phyloP scores from a whole-genome alignment of 1,284 basidiomycete genomes.

The Rhodotorula sp. region DNA sequence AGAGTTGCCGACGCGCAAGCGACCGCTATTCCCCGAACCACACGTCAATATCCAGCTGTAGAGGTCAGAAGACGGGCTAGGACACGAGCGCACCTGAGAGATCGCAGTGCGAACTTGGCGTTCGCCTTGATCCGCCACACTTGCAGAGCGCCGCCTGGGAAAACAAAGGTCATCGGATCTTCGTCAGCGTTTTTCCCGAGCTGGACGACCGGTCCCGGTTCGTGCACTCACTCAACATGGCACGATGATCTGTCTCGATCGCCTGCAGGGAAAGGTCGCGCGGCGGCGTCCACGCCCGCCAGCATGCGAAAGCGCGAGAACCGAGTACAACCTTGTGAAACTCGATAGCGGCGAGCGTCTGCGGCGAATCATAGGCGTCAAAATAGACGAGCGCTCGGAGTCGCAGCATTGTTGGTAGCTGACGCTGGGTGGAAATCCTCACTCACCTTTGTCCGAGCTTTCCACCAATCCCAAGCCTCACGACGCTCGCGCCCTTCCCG shows the following conservation, averaged over 20 bases:
- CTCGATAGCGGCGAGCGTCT: constrained; percentile 23
- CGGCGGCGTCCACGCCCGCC: constrained; percentile 20
- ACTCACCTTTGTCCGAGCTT: constrained; percentile 18
- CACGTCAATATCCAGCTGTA: not conserved
- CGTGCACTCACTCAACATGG: not conserved
- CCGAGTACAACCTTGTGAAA: constrained; percentile 8
- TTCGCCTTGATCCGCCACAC: constrained; percentile 29
- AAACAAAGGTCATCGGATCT: not conserved
- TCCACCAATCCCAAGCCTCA: constrained; percentile 13
- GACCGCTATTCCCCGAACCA: not conserved
- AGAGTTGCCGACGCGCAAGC: constrained; percentile 1
- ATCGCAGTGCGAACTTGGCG: constrained; percentile 9
- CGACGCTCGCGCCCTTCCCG: not conserved
- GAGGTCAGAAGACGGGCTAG: too few relatives aligned
- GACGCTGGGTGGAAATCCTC: not conserved
- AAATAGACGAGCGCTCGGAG: not conserved
- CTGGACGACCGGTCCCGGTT: too few relatives aligned
- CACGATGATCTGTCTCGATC: not conserved
- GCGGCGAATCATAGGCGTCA: not conserved
- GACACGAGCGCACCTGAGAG: not conserved
- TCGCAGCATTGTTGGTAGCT: not conserved
- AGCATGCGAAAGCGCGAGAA: not conserved
- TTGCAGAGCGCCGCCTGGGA: constrained; percentile 13
- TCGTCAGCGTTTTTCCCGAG: not conserved
- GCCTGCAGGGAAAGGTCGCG: not conserved